Base-by-base conservation (phyloP, 2,329 filamentous ascomycete genomes). In the Sporothrix curviconia region DNA sequence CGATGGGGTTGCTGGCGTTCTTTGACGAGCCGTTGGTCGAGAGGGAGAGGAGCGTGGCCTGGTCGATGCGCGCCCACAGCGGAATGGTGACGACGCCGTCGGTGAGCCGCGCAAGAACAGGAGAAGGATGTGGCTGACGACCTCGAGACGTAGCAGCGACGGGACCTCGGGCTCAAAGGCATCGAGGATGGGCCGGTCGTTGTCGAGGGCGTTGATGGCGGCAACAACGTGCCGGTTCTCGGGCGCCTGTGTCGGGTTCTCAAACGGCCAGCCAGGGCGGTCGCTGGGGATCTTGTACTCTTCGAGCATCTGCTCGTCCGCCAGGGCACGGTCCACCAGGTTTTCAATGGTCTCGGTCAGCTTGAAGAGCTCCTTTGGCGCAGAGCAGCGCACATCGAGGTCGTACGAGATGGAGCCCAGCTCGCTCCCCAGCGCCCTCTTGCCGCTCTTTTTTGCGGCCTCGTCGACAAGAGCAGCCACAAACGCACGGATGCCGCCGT, bases 311-410 rank as follows among this genome's bases (percentile, higher is more conserved):
- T 80, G 80, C 60, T 81, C 78, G 51, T 86, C 83, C 0, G 84
- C 84, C 7, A 81, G 69, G 25, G 75, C 77, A 19, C 82, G 76
- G 62, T 83, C 82, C 3, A 76, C 77, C 40, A 84, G 71, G 7
- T 70, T 76, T 64, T 82, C 81, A 15, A 96, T 79, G 11, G 85
- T 83, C 69, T 96, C 90, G 5, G 91, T 96, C 66, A 99, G 81
- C 67, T 86, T 86, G 72, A 96, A 95, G 8, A 97, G 78, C 70
- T 96, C 92, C 60, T 89, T 85, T 1, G 94, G 92, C 1, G 91
- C 91, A 11, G 91, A 92, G 68, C 87, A 86, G 67, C 83, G 83
- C 61, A 89, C 80, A 59, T 79, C 82, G 39, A 72, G 78, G 66
- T 75, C 78, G 65, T 78, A 81, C 47, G 74, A 77, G 59, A 81